Base-by-base conservation (phyloP, 129 eudicot genomes). In the Solidago caesia region DNA sequence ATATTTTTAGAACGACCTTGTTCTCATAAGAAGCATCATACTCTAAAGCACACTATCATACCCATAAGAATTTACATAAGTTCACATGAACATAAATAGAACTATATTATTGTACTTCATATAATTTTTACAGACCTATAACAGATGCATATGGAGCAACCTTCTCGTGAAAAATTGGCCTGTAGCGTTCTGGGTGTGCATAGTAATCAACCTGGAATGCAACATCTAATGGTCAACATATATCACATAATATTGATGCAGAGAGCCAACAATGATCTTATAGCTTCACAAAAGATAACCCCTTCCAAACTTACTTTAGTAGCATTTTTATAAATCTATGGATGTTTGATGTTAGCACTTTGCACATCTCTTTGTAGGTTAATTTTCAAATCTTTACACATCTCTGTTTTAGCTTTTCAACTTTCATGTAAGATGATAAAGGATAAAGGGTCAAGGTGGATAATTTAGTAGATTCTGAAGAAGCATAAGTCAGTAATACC, bases 121-220 rank as follows among this genome's bases (percentile, higher is more conserved):
- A 47, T 56, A 70, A 4, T 16, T 14, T 33, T 41, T 49, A 61
- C 89, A 61, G 45, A 95, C 99, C 99, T 87, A 95, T 84, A 62
- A 91, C 99, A 87, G 97, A 87, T 64, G 99, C 88, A 84, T 85
- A 95, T 15, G 99, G 99, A 74, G 96, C 96, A 44, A 95, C 76
- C 77, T 78, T 95, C 75, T 95, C 96, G 55, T 95, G 96, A 81
- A 95, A 95, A 84, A 82, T 33, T 64, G 99, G 91, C 61, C 64
- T 76, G 82, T 95, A 95, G 75, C 89, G 88, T 84, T 95, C 99
- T 46, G 99, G 99, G 82, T 95, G 99, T 64, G 92, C 88, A 81
- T 95, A 95, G 84, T 95, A 95, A 74, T 95, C 94, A 53, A 59
- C 92, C 99, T 95, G 88, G 72, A 79, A 73, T 41, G 29, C 15